Evolutionary conservation across 2,329 filamentous ascomycete species (phyloP), one percentile per base, ranked within the genome.

Genomic region (Didymella keratinophila): DNA sequence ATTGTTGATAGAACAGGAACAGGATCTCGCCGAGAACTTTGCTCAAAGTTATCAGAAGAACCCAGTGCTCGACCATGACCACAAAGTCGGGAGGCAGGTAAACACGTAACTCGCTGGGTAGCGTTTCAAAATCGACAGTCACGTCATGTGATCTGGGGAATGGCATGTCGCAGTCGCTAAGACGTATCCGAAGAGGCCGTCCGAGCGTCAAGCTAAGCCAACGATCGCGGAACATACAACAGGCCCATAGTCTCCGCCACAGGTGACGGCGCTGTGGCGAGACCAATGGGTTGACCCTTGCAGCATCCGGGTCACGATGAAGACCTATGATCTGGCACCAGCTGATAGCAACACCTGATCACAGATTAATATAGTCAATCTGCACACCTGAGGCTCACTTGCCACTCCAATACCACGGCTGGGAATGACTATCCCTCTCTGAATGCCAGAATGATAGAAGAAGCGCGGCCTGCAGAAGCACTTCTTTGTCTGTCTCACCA

Each of bases 321-420:
- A 58, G 27, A 20, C 55, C 55, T 42, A 58, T 50, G 14, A 58
- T 52, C 16, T 58, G 55, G 25, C 55, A 58, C 43, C 47, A 48
- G 16, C 41, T 58, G 32, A 58, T 44, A 8, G 55, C 55, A 18
- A 53, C 18, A n/a, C 52, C 52, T 55, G 1, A 16, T 16, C 4
- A 4, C 27, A 4, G 10, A n/a, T 55, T 12, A 55, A 44, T 7
- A 25, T 6, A 20, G 11, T 14, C 28, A 18, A 7, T 10, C n/a
- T 20, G 4, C 10, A 37, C 14, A 25, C 10, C n/a, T 18, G 16
- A 30, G 36, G 36, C n/a, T 11, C 18, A 39, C 27, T 49, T 37
- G 52, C 55, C 55, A n/a, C 55, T 58, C 55, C 55, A 58, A 30
- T 58, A 58, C 55, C 55, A 58, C 14, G 55, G 55, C n/a, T 58